A percentile compares a stretch with the other conserved stretches of the same genome.
Conservation (phyloP, 352 stramenopile genomes). For the Thraustochytrium sp. region DNA sequence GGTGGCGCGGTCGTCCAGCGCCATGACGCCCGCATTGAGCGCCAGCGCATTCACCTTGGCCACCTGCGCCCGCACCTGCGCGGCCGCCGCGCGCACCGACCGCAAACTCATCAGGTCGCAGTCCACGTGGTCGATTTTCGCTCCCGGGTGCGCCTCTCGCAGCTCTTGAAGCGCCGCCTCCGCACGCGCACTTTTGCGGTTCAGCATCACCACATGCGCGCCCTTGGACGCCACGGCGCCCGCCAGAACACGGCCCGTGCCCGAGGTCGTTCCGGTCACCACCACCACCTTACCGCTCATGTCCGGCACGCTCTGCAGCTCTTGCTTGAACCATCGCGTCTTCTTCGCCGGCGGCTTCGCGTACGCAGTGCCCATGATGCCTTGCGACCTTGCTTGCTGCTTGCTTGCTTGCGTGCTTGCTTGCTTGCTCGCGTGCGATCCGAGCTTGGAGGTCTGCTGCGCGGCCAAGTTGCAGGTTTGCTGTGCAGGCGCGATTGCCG, state of each 20-base stretch:
- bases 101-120: slow-evolving; percentile 56
- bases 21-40: slow-evolving; percentile 55
- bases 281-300: slow-evolving; percentile 54
- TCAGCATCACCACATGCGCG: slow-evolving; percentile 53
- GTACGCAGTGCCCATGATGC: too few species aligned
- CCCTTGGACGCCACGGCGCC: slow-evolving; percentile 45
- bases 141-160: neutral
- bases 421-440: too few species aligned
- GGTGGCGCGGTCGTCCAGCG: slow-evolving; percentile 50
- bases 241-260: slow-evolving; percentile 52
- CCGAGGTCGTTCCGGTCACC: slow-evolving; percentile 57
- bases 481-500: too few species aligned
- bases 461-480: too few species aligned
- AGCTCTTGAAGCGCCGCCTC: slow-evolving; percentile 44
- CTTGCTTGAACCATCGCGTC: neutral
- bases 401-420: too few species aligned
- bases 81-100: slow-evolving; percentile 50
- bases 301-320: slow-evolving; percentile 42
- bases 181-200: slow-evolving; percentile 51
- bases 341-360: too few species aligned
- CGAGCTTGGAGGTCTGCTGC: too few species aligned
- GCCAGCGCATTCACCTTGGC: neutral
- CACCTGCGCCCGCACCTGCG: slow-evolving; percentile 38
- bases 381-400: too few species aligned
- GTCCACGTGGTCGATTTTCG: slow-evolving; percentile 50